Evolutionary conservation across 225 moss, liverwort and hornwort genomes (phyloP).

Genomic region (Ulota crispa): DNA sequence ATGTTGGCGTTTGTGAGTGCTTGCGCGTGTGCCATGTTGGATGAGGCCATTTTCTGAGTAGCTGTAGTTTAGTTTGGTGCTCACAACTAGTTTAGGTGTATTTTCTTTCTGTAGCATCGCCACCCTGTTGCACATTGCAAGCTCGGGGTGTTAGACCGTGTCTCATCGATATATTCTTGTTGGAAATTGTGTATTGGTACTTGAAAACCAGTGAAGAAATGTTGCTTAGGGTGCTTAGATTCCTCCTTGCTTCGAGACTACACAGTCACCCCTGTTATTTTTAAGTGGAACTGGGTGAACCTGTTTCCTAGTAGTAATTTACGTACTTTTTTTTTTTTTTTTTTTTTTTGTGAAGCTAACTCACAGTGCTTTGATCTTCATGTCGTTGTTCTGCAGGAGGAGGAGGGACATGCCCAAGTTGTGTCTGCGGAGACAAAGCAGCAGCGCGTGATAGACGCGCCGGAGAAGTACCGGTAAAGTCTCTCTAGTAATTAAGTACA

Average conservation of each 20-base stretch:
- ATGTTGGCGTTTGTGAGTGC: not conserved
- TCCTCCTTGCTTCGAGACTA: not conserved
- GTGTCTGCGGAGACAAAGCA: not conserved
- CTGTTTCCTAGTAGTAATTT: not conserved
- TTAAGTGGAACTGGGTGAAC: not conserved
- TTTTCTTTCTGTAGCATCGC: too few relatives aligned
- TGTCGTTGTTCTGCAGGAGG: not conserved
- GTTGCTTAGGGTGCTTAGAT: not conserved
- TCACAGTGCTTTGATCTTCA: not conserved
- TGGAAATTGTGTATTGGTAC: not conserved
- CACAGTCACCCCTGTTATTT: not conserved
- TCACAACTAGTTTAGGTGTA: not conserved
- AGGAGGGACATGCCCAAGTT: not conserved
- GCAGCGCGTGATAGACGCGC: not conserved
- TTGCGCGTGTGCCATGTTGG: not conserved
- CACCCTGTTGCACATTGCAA: too few relatives aligned
- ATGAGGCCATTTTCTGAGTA: not conserved
- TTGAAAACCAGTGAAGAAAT: not conserved
- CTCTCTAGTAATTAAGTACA: not conserved
- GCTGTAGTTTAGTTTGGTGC: not conserved
- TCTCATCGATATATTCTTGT: not conserved
- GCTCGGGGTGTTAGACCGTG: too few relatives aligned
- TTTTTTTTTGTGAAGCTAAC: not conserved
- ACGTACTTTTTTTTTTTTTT: not conserved
- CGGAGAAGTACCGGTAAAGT: slow-evolving; percentile 13